Evolutionary conservation across 768 basidiomycete genomes (phyloP).

Genomic region (Suillus variegatus): DNA sequence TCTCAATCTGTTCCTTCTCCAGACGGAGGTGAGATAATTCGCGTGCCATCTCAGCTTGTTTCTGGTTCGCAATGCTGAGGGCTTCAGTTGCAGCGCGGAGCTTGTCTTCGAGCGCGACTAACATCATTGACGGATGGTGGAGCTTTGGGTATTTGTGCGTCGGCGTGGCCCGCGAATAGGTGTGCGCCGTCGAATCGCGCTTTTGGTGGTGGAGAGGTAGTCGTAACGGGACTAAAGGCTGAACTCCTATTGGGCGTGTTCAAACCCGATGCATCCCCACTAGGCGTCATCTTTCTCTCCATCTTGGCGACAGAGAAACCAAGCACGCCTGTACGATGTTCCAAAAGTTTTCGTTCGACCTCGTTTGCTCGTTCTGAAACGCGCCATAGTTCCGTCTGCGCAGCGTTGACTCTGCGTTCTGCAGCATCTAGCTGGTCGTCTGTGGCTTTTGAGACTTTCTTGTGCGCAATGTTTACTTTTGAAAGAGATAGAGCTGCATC

Average conservation of each 20-base stretch:
- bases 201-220: conserved; percentile 45
- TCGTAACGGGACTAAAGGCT: conserved; percentile 48
- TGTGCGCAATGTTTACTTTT: conserved; percentile 60
- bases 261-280: conserved; percentile 47
- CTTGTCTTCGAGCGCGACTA: conserved; percentile 59
- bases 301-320: conserved; percentile 67
- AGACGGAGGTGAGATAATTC: conserved; percentile 62
- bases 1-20: conserved; percentile 73
- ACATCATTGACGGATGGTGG: conserved; percentile 49
- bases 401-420: conserved; percentile 68
- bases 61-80: conserved; percentile 56
- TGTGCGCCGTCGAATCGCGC: conserved; percentile 79
- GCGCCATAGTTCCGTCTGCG: conserved; percentile 72
- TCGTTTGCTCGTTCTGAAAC: conserved; percentile 66
- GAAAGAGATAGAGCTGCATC: conserved; percentile 80
- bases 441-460: conserved; percentile 62
- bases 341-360: conserved; percentile 63
- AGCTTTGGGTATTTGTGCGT: conserved; percentile 54
- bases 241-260: conserved; percentile 54
- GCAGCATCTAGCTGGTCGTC: conserved; percentile 72
- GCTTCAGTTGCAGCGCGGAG: conserved; percentile 62
- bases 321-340: conserved; percentile 84
- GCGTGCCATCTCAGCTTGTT: conserved; percentile 59
- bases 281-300: conserved; percentile 52
- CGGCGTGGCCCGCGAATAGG: conserved; percentile 80